Conservation (phyloP, 2,329 filamentous ascomycete species). For the Penicillium sp. region DNA sequence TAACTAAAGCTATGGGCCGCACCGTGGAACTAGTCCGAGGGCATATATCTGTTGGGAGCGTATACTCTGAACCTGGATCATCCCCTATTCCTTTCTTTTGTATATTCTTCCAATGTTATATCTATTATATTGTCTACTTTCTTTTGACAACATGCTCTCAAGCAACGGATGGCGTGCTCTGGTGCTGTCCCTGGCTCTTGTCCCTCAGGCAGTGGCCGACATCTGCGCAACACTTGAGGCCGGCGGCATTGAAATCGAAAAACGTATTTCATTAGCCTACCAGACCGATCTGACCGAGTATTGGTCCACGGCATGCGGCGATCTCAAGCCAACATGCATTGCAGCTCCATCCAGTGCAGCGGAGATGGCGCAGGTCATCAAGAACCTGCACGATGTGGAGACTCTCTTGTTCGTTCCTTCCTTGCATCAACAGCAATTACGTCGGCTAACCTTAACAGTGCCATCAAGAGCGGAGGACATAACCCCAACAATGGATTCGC, state of each 20-base stretch:
- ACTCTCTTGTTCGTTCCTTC: conserved; percentile 44
- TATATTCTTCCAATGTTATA: not conserved
- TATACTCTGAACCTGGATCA: not conserved
- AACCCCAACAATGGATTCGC: conserved; percentile 48
- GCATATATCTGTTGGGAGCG: not conserved
- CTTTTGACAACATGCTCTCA: conserved; percentile 14
- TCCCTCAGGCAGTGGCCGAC: conserved; percentile 26
- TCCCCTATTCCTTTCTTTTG: not conserved
- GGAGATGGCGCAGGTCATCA: conserved; percentile 55
- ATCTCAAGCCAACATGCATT: conserved; percentile 47
- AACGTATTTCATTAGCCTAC: conserved; percentile 35
- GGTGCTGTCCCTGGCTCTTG: conserved; percentile 17
- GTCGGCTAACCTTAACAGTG: conserved; percentile 21
- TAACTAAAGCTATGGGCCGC: not conserved
- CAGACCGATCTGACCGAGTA: conserved; percentile 42
- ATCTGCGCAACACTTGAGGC: conserved; percentile 42
- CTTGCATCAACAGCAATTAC: not conserved
- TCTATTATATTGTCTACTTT: not conserved
- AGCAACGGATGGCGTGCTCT: conserved; percentile 19
- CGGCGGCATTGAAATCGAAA: conserved; percentile 34
- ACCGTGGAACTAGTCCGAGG: not conserved
- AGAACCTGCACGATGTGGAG: conserved; percentile 47
- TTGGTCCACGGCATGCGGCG: conserved; percentile 47
- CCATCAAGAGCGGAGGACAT: conserved; percentile 53
- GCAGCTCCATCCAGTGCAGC: conserved; percentile 48